Evolutionary conservation across 2,329 filamentous ascomycete species (phyloP), one percentile per base, ranked within the genome.

Genomic region (Colletotrichum theobromicola): DNA sequence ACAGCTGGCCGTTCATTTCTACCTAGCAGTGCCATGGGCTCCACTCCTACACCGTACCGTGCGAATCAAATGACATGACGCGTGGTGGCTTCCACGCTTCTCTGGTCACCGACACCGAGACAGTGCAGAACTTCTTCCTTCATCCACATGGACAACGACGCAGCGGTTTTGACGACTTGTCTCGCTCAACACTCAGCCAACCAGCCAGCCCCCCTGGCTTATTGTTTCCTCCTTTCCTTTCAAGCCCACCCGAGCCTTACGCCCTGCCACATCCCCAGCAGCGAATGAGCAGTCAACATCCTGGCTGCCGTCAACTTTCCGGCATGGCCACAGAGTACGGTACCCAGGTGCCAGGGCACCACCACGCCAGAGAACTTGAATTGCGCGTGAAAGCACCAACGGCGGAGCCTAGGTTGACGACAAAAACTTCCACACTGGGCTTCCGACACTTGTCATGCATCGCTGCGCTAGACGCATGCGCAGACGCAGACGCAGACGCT

Each of bases 31-130:
- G 26, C 30, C 37, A 53, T 28, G 7, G n/a, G 34, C 32, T 57
- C 72, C 72, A 71, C 72, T 74, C 57, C 13, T 37, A 32, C 62
- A 74, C 72, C 72, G 72, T 74, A 74, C 68, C 26, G 72, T 74
- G 35, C 34, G 55, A 72, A 62, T 21, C 26, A 61, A 55, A 32
- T 21, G 24, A 21, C 28, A n/a, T n/a, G 5, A 34, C 6, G 57
- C 42, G 10, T 18, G 37, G 10, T 37, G 30, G 24, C 61, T 28
- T 53, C 16, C 37, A 12, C 26, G 60, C 60, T n/a, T 30, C 63
- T 9, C 30, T 16, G 30, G 37, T 26, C 24, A 37, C 37, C 53
- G 50, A 65, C 37, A 30, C 55, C 32, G 32, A 67, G 69, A 72
- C 64, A 72, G 70, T 64, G 50, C 60, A 58, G 21, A 55, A 57